Percentiles rank a stretch among this genome's conserved stretches.
Evolutionary conservation across 2,329 filamentous ascomycete species (phyloP).

Genomic region (Penicillium sp.): DNA sequence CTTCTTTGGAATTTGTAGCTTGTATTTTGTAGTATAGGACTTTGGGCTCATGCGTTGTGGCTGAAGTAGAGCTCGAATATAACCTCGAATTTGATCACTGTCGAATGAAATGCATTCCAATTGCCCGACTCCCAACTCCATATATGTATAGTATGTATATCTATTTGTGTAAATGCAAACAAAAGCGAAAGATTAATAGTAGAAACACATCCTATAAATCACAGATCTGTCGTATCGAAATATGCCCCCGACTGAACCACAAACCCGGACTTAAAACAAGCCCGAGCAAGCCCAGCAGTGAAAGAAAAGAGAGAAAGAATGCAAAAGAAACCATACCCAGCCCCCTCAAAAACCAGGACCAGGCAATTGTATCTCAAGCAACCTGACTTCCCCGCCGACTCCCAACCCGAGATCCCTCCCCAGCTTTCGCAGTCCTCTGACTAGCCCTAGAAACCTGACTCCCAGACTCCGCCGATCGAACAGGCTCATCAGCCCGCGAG

Average conservation of each 20-base stretch:
- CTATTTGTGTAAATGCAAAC: constrained; percentile 10
- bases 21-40: not conserved
- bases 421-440: constrained; percentile 36
- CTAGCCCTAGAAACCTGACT: constrained; percentile 40
- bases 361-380: constrained; percentile 4
- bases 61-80: no score
- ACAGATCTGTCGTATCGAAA: constrained; percentile 6
- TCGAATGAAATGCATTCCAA: constrained; percentile 2
- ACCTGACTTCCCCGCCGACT: constrained; percentile 33
- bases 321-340: not conserved
- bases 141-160: constrained; percentile 11
- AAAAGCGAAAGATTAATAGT: not conserved
- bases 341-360: not conserved
- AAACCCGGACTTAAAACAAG: not conserved
- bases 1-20: not conserved
- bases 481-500: constrained; percentile 40
- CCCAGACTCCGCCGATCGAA: constrained; percentile 40
- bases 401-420: constrained; percentile 28
- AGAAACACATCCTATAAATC: not conserved
- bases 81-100: not conserved
- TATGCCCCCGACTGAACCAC: constrained; percentile 1
- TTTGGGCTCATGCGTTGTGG: not conserved
- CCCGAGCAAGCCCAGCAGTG: not conserved
- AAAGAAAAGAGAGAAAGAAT: not conserved
- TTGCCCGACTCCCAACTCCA: constrained; percentile 4